Base-by-base conservation (phyloP, 2,329 filamentous ascomycete genomes). In the Massarina eburnea region DNA sequence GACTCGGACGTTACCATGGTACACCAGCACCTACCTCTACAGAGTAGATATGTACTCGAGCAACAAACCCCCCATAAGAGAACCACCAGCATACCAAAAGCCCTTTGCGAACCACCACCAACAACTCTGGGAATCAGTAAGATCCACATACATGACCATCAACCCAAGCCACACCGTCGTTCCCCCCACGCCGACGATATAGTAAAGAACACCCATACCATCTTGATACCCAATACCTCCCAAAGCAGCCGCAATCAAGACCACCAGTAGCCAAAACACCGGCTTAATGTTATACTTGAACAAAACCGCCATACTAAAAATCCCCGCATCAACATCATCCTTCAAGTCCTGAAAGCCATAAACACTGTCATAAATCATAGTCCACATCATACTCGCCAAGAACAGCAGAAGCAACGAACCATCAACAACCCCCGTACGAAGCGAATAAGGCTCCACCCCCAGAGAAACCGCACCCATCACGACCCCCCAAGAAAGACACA, bases 341-440 rank as follows among this genome's bases (percentile, higher is more conserved):
- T 55, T 51, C 1, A 36, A 8, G 34, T 36, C 34, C 19, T 18
- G 17, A 20, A 18, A 20, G 8, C 12, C 34, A 18, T 36, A 62
- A 49, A 73, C 51, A 6, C 58, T 66, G 41, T 72, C 70, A 41
- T 67, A 69, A 18, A 68, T 64, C 30, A 72, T 54, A 20, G 61
- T 61, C 45, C 62, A 62, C 9, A 66, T 18, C 14, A 34, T 29
- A 19, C 24, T 24, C 15, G 43, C 48, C 3, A 36, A 2, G 30
- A 35, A 39, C 5, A 45, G 35, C 17, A 39, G 17, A 4, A 36
- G 20, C 34, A 36, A 8, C 8, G 12, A 8, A 8, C 8, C 8
- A 8, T 36, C 12, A 8, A 36, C 18, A 8, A 15, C 10, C 4
- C 34, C 34, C 18, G 4, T 36, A 8, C 14, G 34, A 18, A 35